Evolutionary conservation across 352 stramenopile species (phyloP).

Genomic region (Globisporangium cederbergense): DNA sequence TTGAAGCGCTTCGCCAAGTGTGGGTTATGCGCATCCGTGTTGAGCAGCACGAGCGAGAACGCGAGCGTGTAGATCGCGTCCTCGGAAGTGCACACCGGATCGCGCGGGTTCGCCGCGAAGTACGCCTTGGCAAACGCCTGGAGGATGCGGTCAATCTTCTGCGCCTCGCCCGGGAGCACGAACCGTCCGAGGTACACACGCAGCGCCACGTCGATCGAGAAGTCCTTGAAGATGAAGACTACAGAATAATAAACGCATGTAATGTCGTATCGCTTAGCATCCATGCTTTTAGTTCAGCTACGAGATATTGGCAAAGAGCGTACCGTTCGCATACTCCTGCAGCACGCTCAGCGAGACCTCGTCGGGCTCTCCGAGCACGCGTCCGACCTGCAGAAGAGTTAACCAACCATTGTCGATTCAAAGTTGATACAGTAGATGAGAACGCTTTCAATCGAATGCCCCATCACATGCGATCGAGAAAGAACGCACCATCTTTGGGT

Average conservation of each 20-base stretch:
- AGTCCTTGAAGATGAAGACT: constrained; percentile 63
- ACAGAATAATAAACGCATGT: neutral
- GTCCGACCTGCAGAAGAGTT: constrained; percentile 36
- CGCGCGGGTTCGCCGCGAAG: constrained; percentile 48
- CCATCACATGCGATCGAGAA: neutral
- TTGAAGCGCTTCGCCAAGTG: constrained; percentile 59
- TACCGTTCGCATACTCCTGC: constrained; percentile 65
- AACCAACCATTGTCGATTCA: neutral
- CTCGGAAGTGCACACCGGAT: constrained; percentile 52
- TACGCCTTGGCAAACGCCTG: constrained; percentile 75
- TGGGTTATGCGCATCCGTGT: constrained; percentile 80
- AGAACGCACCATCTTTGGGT: constrained; percentile 55
- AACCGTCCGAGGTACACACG: constrained; percentile 75
- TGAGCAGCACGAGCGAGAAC: constrained; percentile 77
- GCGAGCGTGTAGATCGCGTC: constrained; percentile 76
- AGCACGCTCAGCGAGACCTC: constrained; percentile 55
- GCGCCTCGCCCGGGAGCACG: constrained; percentile 63
- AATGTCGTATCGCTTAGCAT: neutral
- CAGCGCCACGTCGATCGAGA: constrained; percentile 61
- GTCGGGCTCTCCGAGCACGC: constrained; percentile 64
- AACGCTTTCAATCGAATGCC: neutral
- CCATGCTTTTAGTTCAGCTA: neutral
- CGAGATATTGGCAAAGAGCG: neutral
- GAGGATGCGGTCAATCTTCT: constrained; percentile 86
- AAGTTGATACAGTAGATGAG: constrained; percentile 3